A percentile compares a stretch with the other conserved stretches of the same genome.
Evolutionary conservation across 345 rosid species (phyloP).

Genomic region (Populus tremula): DNA sequence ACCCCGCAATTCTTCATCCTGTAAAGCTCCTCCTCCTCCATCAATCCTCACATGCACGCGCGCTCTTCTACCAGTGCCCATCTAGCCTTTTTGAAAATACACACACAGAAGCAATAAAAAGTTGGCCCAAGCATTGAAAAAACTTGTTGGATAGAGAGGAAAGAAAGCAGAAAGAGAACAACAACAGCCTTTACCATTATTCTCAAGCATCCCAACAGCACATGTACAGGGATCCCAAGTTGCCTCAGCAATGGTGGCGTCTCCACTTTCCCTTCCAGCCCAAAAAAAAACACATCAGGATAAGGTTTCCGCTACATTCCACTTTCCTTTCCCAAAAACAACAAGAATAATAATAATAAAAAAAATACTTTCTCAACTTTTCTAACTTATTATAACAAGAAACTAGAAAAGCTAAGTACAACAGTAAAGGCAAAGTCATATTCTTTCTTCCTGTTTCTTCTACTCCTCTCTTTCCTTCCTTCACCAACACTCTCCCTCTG

Average conservation of each 20-base stretch:
- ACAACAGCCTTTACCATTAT: not conserved
- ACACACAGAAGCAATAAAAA: not conserved
- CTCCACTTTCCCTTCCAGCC: not conserved
- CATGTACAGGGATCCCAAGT: not conserved
- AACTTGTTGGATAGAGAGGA: not conserved
- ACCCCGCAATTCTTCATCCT: not conserved
- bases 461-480: not conserved
- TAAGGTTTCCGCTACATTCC: not conserved
- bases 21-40: not conserved
- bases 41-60: not conserved
- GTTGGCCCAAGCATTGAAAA: not conserved
- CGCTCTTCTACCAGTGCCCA: not conserved
- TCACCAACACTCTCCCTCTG: not conserved
- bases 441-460: not conserved
- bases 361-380: not conserved
- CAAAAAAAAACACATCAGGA: not conserved
- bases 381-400: not conserved
- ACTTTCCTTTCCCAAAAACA: not conserved
- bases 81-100: too few relatives aligned
- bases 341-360: too few relatives aligned
- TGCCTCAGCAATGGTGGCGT: not conserved
- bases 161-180: not conserved
- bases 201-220: not conserved
- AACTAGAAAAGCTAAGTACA: not conserved
- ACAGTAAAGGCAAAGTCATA: not conserved